phyloP scores from a whole-genome alignment of 352 stramenopile species.

The Pythium rhizo-oryzae region DNA sequence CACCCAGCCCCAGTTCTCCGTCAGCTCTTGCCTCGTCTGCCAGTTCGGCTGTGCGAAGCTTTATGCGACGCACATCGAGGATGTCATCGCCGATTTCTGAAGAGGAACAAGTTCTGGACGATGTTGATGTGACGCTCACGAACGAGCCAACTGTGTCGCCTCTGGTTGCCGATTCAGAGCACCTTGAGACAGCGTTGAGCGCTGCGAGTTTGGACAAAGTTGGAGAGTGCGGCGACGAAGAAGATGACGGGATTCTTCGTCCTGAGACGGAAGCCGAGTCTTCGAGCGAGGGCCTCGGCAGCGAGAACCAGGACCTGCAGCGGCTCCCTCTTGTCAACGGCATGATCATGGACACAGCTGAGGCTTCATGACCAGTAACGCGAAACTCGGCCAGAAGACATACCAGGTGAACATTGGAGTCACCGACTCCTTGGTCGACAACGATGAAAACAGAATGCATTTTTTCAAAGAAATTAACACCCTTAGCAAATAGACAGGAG shows the following conservation, averaged over 20 bases:
- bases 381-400: neutral
- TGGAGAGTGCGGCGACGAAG: neutral
- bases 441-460: slow-evolving; percentile 2
- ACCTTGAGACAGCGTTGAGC: neutral
- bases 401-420: neutral
- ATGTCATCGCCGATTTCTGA: slow-evolving; percentile 40
- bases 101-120: slow-evolving; percentile 12
- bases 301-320: slow-evolving; percentile 18
- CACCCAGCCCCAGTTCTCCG: neutral
- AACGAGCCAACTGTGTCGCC: slow-evolving; percentile 12
- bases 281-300: slow-evolving; percentile 10
- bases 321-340: neutral
- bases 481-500: neutral
- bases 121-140: neutral
- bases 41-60: slow-evolving; percentile 46
- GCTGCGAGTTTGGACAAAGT: slow-evolving; percentile 1
- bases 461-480: slow-evolving; percentile 7
- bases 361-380: neutral
- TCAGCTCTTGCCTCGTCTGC: slow-evolving; percentile 27
- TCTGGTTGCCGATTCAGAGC: neutral
- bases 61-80: slow-evolving; percentile 58
- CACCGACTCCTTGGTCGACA: neutral
- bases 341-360: neutral
- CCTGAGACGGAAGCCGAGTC: slow-evolving; percentile 21
- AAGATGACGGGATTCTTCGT: neutral